Base-by-base conservation (phyloP, 441 rosid genomes). In the Aleurites moluccanus region DNA sequence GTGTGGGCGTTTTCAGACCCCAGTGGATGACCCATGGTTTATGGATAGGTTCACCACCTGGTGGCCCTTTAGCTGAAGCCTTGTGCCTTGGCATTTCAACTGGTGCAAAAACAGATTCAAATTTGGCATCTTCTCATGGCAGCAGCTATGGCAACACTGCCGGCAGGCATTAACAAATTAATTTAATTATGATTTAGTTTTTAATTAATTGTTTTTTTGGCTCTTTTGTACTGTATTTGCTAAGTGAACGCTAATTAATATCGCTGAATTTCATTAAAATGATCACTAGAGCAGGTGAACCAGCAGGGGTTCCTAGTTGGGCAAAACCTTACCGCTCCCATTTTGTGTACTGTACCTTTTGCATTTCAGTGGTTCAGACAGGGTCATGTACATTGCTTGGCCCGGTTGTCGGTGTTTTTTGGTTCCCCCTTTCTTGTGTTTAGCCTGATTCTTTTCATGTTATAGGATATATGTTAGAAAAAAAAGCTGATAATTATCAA, bases 1-100 rank as follows among this genome's bases (percentile, higher is more conserved):
- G 8, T 38, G 40, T 6, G 35, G 73, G 73, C 47, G 72, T 30
- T 40, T 62, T 68, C 69, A 82, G 82, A 75, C 79, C 83, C 27
- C 85, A 82, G 60, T 88, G 91, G 88, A 80, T 20, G 63, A 33
- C 73, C 67, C 69, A 79, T 67, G 75, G 70, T 79, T 83, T 83
- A 70, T 88, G 94, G 89, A 80, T 87, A 74, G 70, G 81, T 74
- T 87, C 94, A 20, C 79, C 90, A 1, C 89, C 89, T 20, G 94
- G 92, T 10, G 94, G 94, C 73, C 94, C 94, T 2, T 73, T 90
- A 79, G 94, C 89, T 35, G 91, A 90, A 79, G 94, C 93, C 60
- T 77, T 94, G 76, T 85, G 89, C 84, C 89, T 87, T 21, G 97
- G 98, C 72, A 83, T 83, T 73, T 77, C 89, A 15, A 84, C 76